Evolutionary conservation across 805 yeast genomes (phyloP), one percentile per base, ranked within the genome.

Genomic region (Wickerhamomyces subpelliculosus): DNA sequence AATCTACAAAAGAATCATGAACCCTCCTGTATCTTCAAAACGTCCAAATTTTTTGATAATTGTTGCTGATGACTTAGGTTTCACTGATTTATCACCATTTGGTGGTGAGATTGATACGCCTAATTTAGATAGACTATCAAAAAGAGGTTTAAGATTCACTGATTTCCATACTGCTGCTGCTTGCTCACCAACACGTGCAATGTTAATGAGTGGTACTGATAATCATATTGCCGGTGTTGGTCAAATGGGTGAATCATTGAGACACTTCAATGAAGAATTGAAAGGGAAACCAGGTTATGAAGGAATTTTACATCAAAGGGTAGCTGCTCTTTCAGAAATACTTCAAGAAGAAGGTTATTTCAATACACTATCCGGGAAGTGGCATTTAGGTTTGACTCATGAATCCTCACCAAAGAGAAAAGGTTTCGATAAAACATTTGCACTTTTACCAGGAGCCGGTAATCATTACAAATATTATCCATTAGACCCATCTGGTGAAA

Each of bases 121-220:
- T n/a, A n/a, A n/a, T n/a, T n/a, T n/a, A n/a, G n/a, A n/a, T n/a
- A n/a, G n/a, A n/a, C n/a, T n/a, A n/a, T n/a, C n/a, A n/a, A n/a
- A n/a, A n/a, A n/a, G n/a, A n/a, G 81, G 82, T 5, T 47, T 67
- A 17, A 51, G 75, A 32, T 70, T 75, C 46, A 72, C 80, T 10
- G 75, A 76, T 42, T 76, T 77, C 55, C 79, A 77, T 43, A 71
- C 82, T 3, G 81, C 81, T 4, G 67, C 80, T 3, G 81, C 82
- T 1, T 77, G 82, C 46, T 75, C 82, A 3, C 82, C 83, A 8
- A 77, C 82, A 0, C 58, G 82, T 41, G 75, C 81, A 11, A 75
- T 75, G 75, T 61, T 77, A 4, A 54, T 76, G 31, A 70, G 77
- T 3, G 84, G 82, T 4, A 74, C 80, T 5, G 81, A 77, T 47